phyloP scores from a whole-genome alignment of 768 basidiomycete species.

The Cystobasidium onofrii region DNA sequence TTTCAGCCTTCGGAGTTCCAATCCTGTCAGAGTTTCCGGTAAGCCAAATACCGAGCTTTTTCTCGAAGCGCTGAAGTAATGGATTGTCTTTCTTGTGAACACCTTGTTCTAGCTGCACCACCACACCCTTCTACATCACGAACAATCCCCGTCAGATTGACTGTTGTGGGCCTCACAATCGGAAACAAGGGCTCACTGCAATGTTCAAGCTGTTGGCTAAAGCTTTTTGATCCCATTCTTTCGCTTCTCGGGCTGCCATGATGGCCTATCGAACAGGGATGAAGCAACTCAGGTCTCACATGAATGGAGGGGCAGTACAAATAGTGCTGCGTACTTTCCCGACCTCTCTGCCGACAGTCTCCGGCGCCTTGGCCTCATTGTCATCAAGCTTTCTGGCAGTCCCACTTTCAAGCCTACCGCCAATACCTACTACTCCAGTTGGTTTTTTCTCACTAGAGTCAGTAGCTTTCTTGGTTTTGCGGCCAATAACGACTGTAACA shows the following conservation, averaged over 20 bases:
- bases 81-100: slow-evolving; percentile 20
- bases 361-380: slow-evolving; percentile 18
- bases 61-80: slow-evolving; percentile 16
- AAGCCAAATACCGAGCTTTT: slow-evolving; percentile 24
- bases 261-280: not conserved
- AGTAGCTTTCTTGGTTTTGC: not conserved
- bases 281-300: too few relatives aligned
- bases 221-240: slow-evolving; percentile 7
- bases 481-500: not conserved
- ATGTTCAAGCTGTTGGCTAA: slow-evolving; percentile 2
- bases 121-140: not conserved
- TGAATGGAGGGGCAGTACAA: too few relatives aligned
- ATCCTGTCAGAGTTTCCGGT: slow-evolving; percentile 1
- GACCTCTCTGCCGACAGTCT: slow-evolving; percentile 10
- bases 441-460: not conserved
- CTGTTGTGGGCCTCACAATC: too few relatives aligned
- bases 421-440: slow-evolving; percentile 1
- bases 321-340: not conserved
- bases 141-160: not conserved
- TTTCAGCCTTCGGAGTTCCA: slow-evolving; percentile 6
- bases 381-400: slow-evolving; percentile 13
- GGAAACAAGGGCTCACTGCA: too few relatives aligned
- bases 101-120: slow-evolving; percentile 7
- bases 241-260: not conserved
- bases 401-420: not conserved